Evolutionary conservation across 805 yeast genomes (phyloP), one percentile per base, ranked within the genome.

Genomic region (Cyberlindnera nakhonratchasimensis): DNA sequence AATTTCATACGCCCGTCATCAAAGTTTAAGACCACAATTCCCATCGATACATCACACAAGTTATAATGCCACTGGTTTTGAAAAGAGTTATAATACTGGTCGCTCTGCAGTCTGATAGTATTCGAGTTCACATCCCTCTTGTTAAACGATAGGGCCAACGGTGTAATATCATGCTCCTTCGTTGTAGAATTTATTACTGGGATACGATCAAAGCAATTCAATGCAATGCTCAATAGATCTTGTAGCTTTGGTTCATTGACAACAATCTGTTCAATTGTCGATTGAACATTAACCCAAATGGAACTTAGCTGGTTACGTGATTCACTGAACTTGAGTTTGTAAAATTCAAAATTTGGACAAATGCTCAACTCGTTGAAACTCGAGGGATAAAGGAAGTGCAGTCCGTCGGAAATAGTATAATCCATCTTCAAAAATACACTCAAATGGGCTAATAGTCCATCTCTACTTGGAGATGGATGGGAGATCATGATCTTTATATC

Each of bases 31-130:
- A 66, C 61, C 40, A 80, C 64, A 37, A 64, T 59, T 6, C 84
- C 88, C 50, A 68, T 64, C 19, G 67, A 61, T 22, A 70, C 71
- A 56, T 84, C 91, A 53, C 88, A 77, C 34, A 85, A 64, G 53
- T 82, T 82, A 59, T 80, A 80, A 59, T 85, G 87, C 95, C 95
- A 85, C 43, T 81, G 70, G 53, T 80, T 80, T 55, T 80, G 81
- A 61, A 80, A 83, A 1, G 88, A 78, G 13, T 75, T 68, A 56
- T 79, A 77, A 51, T 80, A 77, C 29, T 73, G 63, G 54, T 82
- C 87, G 57, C 80, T 80, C 42, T 77, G 69, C 44, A 67, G 69
- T 56, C 74, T 65, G 19, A 63, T 54, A n/a, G 72, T 65, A 34
- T 62, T 65, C 23, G 70, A 69, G 50, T 68, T 71, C 33, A 63